Evolutionary conservation across 2,329 filamentous ascomycete species (phyloP).

Genomic region (Neocatenulostroma microsporum): DNA sequence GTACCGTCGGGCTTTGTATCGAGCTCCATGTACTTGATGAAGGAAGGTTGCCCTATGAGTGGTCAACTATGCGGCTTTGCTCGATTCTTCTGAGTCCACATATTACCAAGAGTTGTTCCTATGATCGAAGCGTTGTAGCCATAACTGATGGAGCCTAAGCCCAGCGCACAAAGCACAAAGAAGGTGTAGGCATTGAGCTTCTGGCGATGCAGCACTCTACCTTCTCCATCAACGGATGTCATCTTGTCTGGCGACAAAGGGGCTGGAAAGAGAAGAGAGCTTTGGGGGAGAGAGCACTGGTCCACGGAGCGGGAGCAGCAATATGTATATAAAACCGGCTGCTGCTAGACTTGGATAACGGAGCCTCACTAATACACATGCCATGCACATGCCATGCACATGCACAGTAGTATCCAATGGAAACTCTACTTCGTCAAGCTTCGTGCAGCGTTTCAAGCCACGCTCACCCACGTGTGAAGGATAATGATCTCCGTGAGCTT

Average conservation of each 20-base stretch:
- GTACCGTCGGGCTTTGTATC: constrained; percentile 16
- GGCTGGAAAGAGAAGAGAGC: neutral
- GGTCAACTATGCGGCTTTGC: neutral
- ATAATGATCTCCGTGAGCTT: neutral
- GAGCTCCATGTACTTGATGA: constrained; percentile 17
- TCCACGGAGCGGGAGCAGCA: neutral
- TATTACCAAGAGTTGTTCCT: constrained; percentile 3
- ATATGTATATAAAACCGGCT: neutral
- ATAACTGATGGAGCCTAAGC: constrained; percentile 5
- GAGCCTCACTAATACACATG: neutral
- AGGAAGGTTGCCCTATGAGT: constrained; percentile 15
- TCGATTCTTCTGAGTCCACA: neutral
- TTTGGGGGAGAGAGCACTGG: neutral
- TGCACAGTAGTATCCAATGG: no score
- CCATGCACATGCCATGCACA: no score
- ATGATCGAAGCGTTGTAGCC: constrained; percentile 7
- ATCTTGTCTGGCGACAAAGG: neutral
- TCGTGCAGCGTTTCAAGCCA: neutral
- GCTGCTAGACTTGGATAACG: neutral
- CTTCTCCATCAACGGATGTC: neutral
- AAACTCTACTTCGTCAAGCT: neutral
- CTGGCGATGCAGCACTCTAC: constrained; percentile 1
- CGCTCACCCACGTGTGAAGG: no score
- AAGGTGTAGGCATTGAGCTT: constrained; percentile 13
- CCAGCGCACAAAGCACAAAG: constrained; percentile 9